phyloP scores from a whole-genome alignment of 1,139 yeast genomes.

The Candida sp. region DNA sequence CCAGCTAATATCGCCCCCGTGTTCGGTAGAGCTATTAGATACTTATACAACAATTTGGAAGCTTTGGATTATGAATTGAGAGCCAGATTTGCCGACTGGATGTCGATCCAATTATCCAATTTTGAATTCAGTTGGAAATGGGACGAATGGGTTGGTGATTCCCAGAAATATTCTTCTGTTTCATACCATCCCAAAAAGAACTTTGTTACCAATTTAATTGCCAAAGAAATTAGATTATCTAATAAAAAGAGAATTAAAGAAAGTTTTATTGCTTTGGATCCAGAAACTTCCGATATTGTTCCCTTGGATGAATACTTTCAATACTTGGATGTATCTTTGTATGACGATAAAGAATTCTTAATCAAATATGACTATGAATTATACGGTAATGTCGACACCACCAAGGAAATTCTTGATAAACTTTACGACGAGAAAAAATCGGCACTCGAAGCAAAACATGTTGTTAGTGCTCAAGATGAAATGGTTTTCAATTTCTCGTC shows the following conservation, averaged over 20 bases:
- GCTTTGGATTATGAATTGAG: constrained; percentile 74
- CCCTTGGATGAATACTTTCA: constrained; percentile 56
- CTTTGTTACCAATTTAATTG: constrained; percentile 75
- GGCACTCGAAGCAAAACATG: constrained; percentile 19
- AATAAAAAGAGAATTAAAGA: constrained; percentile 66
- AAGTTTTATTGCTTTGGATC: constrained; percentile 58
- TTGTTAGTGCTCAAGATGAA: constrained; percentile 39
- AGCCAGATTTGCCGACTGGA: constrained; percentile 83
- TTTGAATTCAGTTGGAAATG: constrained; percentile 98
- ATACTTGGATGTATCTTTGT: constrained; percentile 50
- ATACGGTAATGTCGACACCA: constrained; percentile 29
- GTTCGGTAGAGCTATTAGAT: constrained; percentile 89
- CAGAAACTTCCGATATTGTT: constrained; percentile 20
- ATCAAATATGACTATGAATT: constrained; percentile 35
- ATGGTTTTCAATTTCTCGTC: constrained; percentile 35
- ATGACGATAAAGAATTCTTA: constrained; percentile 24
- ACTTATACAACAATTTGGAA: constrained; percentile 66
- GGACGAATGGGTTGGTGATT: constrained; percentile 85
- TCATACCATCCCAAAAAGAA: constrained; percentile 69
- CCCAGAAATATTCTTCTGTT: constrained; percentile 27
- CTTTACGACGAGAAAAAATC: constrained; percentile 30
- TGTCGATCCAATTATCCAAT: constrained; percentile 88
- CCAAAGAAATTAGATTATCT: constrained; percentile 79
- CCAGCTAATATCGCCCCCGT: constrained; percentile 95
- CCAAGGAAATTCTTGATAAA: constrained; percentile 23